phyloP scores from a whole-genome alignment of 768 basidiomycete genomes.

The Coprinopsis sp. region DNA sequence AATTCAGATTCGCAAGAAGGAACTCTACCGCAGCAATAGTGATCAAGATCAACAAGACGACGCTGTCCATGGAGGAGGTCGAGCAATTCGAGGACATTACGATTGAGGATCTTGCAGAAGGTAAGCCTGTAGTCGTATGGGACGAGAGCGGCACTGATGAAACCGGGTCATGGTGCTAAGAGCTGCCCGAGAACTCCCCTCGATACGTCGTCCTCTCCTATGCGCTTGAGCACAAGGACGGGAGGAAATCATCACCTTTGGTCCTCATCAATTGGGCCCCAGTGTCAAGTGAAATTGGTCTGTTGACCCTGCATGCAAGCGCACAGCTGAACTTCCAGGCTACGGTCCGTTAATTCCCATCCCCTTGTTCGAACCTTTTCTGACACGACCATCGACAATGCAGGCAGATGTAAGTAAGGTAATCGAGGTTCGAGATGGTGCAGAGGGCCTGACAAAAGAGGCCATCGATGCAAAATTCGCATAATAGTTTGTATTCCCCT shows the following conservation, averaged over 20 bases:
- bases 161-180: constrained; percentile 32
- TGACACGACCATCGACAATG: too few relatives aligned
- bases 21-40: constrained; percentile 72
- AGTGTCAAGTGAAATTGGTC: constrained; percentile 64
- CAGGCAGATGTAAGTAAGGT: constrained; percentile 77
- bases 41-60: constrained; percentile 86
- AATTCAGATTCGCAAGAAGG: constrained; percentile 73
- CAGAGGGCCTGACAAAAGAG: constrained; percentile 75
- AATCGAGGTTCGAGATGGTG: constrained; percentile 77
- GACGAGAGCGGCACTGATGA: background rate
- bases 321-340: constrained; percentile 75
- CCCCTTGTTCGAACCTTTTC: too few relatives aligned
- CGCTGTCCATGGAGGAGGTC: constrained; percentile 78
- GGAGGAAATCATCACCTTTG: constrained; percentile 79
- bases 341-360: constrained; percentile 44
- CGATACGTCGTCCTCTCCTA: constrained; percentile 84
- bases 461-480: constrained; percentile 57
- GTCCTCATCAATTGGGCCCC: constrained; percentile 90
- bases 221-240: constrained; percentile 74
- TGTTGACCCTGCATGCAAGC: constrained; percentile 81
- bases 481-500: too few relatives aligned
- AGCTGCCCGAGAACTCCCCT: constrained; percentile 83
- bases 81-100: constrained; percentile 73
- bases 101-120: constrained; percentile 85
- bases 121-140: constrained; percentile 33